Percentiles rank a stretch among this genome's conserved stretches.
Evolutionary conservation across 306 rosid species (phyloP).

Genomic region (Spatholobus suberectus): DNA sequence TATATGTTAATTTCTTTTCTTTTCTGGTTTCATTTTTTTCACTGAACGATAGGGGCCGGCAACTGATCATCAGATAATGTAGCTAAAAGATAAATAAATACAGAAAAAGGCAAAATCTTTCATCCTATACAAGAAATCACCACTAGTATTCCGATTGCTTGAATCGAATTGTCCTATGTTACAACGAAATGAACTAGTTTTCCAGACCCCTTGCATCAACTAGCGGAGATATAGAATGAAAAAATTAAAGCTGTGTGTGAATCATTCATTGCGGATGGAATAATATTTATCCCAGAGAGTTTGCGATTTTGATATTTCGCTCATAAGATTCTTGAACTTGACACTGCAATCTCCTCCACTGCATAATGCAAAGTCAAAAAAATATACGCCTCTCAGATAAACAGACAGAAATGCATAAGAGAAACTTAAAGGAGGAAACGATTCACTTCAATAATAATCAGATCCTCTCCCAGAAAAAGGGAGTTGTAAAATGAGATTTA

Average conservation of each 20-base stretch:
- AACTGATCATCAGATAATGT: constrained; percentile 34
- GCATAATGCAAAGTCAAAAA: constrained; percentile 43
- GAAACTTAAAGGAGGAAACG: not conserved
- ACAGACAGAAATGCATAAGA: not conserved
- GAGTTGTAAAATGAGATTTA: not conserved
- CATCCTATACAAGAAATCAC: constrained; percentile 55
- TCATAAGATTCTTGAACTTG: constrained; percentile 92
- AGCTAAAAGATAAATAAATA: constrained; percentile 2
- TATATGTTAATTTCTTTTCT: constrained; percentile 3
- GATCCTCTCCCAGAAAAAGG: not conserved
- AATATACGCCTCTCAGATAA: not conserved
- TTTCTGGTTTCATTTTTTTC: not conserved
- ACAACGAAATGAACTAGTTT: constrained; percentile 33
- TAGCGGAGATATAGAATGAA: not conserved
- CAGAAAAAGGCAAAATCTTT: constrained; percentile 41
- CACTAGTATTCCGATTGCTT: constrained; percentile 37
- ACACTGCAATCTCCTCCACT: constrained; percentile 98
- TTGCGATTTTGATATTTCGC: constrained; percentile 82
- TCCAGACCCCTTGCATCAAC: constrained; percentile 39
- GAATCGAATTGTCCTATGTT: constrained; percentile 36
- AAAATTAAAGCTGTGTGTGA: not conserved
- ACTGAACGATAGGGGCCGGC: not conserved
- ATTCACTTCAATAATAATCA: not conserved
- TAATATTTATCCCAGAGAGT: constrained; percentile 79
- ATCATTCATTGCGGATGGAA: constrained; percentile 92